A percentile compares a stretch with the other conserved stretches of the same genome.
Evolutionary conservation across 345 rosid genomes (phyloP).

Genomic region (Mallotus nudiflorus): DNA sequence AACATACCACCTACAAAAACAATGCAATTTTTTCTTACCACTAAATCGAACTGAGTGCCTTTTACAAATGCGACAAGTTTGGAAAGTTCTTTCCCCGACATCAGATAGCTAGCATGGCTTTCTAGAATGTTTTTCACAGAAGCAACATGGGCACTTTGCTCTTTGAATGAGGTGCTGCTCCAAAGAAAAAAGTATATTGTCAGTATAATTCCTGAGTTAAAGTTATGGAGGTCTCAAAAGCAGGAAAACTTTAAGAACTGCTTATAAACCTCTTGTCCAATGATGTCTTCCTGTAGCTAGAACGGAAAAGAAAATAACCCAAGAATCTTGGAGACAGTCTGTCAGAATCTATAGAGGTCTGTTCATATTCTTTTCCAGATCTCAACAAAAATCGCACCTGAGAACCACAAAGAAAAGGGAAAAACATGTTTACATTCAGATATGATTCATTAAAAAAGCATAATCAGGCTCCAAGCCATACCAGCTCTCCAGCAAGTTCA

Average conservation of each 20-base stretch:
- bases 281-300: conserved; percentile 70
- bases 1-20: conserved; percentile 8
- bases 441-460: conserved; percentile 11
- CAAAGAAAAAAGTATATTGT: conserved; percentile 11
- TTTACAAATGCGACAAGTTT: conserved; percentile 98
- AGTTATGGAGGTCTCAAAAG: not conserved
- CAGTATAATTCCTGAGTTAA: conserved; percentile 6
- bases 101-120: conserved; percentile 93
- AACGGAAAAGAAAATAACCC: conserved; percentile 81
- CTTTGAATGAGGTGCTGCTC: conserved; percentile 71
- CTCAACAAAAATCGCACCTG: conserved; percentile 97
- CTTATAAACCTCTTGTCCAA: conserved; percentile 64
- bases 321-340: conserved; percentile 77
- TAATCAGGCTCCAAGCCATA: conserved; percentile 32
- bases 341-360: conserved; percentile 69
- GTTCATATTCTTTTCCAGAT: conserved; percentile 94
- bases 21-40: conserved; percentile 51
- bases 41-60: conserved; percentile 98
- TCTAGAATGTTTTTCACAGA: conserved; percentile 89
- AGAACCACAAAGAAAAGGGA: conserved; percentile 19
- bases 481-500: conserved; percentile 99
- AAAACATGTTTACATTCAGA: conserved; percentile 9
- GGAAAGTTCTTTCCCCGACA: conserved; percentile 97
- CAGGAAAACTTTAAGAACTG: conserved; percentile 3
- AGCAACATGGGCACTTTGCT: conserved; percentile 85